These are phyloP conservation scores for Cryptococcus wingfieldii DNA, from an alignment of 1,284 basidiomycete genomes.

Conservation along the genomic window DNA sequence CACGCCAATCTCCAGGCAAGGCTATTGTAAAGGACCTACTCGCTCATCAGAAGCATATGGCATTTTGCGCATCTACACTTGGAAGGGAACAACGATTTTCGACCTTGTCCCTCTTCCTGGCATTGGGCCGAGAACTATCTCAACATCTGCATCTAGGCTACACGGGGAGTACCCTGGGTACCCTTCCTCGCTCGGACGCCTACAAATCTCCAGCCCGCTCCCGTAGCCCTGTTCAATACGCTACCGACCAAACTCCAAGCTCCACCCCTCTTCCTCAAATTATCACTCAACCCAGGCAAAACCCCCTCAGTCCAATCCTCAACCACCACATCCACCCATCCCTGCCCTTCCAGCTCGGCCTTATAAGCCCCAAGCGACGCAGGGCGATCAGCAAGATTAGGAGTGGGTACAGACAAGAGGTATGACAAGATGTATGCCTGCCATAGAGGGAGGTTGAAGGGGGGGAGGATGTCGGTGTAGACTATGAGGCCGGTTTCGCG, in stretches of 20 bases:
- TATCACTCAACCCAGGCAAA: conserved; percentile 58
- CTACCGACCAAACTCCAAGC: conserved; percentile 54
- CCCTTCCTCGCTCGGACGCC: conserved; percentile 52
- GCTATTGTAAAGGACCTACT: too few relatives aligned
- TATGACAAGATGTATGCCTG: conserved; percentile 30
- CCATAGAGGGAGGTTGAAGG: conserved; percentile 16
- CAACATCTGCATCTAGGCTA: too few relatives aligned
- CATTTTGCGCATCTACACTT: too few relatives aligned
- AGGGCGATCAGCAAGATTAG: conserved; percentile 53
- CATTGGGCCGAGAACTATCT: too few relatives aligned
- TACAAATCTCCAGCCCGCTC: conserved; percentile 56
- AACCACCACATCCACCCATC: conserved; percentile 57
- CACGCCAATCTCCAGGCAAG: too few relatives aligned
- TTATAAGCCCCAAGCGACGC: conserved; percentile 53
- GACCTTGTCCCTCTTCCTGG: too few relatives aligned
- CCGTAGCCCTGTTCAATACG: conserved; percentile 49
- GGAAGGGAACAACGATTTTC: too few relatives aligned
- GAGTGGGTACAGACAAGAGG: conserved; percentile 52
- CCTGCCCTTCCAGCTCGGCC: conserved; percentile 52
- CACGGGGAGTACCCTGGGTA: not conserved
- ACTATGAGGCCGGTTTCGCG: conserved; percentile 57
- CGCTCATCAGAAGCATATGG: too few relatives aligned
- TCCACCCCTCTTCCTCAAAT: conserved; percentile 52
- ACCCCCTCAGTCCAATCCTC: conserved; percentile 62
- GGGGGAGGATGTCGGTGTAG: conserved; percentile 59